These are phyloP conservation scores for Salvia miltiorrhiza DNA, from an alignment of 257 asterid species.

Conservation along the genomic window DNA sequence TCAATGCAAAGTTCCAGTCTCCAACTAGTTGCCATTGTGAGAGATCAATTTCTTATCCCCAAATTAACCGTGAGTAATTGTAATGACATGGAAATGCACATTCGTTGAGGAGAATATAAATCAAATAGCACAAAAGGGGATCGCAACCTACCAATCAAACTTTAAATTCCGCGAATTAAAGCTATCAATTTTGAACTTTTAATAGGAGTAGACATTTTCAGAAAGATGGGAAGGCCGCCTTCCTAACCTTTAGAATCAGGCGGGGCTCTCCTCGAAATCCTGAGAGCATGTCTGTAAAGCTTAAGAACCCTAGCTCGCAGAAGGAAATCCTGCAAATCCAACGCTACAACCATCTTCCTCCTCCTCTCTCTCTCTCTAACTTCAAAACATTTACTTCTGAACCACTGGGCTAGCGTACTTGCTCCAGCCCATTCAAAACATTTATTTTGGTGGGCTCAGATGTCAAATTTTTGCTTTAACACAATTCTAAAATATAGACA, in stretches of 20 bases:
- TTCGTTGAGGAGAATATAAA: background rate
- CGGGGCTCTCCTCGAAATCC: constrained; percentile 78
- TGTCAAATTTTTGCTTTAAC: background rate
- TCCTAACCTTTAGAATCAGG: constrained; percentile 51
- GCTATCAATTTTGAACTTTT: background rate
- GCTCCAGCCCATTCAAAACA: background rate
- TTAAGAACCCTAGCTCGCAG: constrained; percentile 79
- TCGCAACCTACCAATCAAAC: background rate
- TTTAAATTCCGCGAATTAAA: background rate
- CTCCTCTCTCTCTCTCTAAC: background rate
- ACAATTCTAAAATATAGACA: too few species aligned
- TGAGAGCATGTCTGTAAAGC: constrained; percentile 81
- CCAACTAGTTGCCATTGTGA: background rate
- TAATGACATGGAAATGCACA: background rate
- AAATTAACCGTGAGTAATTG: background rate
- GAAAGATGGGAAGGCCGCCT: background rate
- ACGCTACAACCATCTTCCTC: constrained; percentile 39
- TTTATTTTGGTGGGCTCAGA: background rate
- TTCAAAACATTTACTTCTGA: background rate
- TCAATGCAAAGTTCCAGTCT: background rate
- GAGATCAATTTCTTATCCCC: background rate
- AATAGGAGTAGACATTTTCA: background rate
- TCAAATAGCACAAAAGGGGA: background rate
- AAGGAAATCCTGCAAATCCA: constrained; percentile 85
- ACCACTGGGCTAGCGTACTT: background rate